Evolutionary conservation across 768 basidiomycete species (phyloP).

Genomic region (Boletus vermiculosoides): DNA sequence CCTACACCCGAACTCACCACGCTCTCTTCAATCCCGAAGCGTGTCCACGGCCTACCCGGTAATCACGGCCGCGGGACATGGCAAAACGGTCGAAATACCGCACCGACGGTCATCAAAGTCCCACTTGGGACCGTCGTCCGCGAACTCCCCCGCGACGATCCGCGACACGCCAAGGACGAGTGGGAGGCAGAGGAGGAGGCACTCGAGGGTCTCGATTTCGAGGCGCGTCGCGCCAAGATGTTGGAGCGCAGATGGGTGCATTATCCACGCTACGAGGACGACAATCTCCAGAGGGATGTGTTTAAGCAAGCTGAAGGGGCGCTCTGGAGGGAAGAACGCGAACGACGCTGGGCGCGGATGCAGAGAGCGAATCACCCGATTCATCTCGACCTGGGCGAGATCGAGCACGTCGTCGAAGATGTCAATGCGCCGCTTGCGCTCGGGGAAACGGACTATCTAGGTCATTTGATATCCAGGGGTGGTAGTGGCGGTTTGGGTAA

Average conservation of each 20-base stretch:
- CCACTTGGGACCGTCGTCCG: conserved; percentile 89
- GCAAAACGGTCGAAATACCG: conserved; percentile 76
- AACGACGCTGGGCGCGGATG: conserved; percentile 47
- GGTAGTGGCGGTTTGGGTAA: conserved; percentile 86
- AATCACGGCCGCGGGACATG: conserved; percentile 79
- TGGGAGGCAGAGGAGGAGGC: conserved; percentile 74
- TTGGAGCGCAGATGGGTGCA: conserved; percentile 74
- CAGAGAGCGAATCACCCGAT: conserved; percentile 46
- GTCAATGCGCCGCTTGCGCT: conserved; percentile 58
- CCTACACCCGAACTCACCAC: conserved; percentile 78
- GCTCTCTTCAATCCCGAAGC: conserved; percentile 67
- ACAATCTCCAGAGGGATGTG: conserved; percentile 58
- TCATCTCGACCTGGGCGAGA: conserved; percentile 61
- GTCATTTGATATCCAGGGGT: conserved; percentile 70
- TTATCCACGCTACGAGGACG: conserved; percentile 65
- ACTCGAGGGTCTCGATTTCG: conserved; percentile 44
- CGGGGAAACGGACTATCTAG: conserved; percentile 50
- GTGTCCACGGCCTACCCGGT: conserved; percentile 66
- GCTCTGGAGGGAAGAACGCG: conserved; percentile 60
- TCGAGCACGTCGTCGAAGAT: conserved; percentile 35
- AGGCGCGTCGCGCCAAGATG: conserved; percentile 55
- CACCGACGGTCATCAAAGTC: conserved; percentile 74
- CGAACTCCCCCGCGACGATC: conserved; percentile 67
- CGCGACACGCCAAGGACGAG: conserved; percentile 59
- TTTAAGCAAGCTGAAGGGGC: conserved; percentile 72